A percentile compares a stretch with the other conserved stretches of the same genome.
Evolutionary conservation across 2,329 filamentous ascomycete species (phyloP).

Genomic region (Emericellopsis cladophorae): DNA sequence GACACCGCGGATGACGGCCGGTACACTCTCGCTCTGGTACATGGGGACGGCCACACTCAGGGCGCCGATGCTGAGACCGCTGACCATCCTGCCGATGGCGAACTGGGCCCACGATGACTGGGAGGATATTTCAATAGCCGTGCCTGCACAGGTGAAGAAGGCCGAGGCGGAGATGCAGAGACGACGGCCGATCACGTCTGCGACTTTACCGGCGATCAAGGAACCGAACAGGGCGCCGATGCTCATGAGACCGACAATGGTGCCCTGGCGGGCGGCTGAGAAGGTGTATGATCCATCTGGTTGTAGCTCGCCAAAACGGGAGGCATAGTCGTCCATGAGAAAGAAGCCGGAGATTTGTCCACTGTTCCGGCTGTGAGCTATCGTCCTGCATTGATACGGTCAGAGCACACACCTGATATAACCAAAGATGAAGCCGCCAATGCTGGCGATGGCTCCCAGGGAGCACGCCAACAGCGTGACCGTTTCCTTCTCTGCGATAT

Average conservation of each 20-base stretch:
- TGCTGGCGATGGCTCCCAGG: conserved; percentile 36
- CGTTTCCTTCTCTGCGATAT: conserved; percentile 8
- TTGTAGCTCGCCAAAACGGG: conserved; percentile 35
- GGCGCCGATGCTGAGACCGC: conserved; percentile 52
- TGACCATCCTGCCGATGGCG: conserved; percentile 51
- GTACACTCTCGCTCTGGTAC: conserved; percentile 56
- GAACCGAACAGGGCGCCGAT: conserved; percentile 48
- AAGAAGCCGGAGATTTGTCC: conserved; percentile 52
- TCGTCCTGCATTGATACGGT: neutral
- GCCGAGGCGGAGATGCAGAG: conserved; percentile 49
- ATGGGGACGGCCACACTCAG: conserved; percentile 53
- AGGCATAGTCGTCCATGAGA: conserved; percentile 41
- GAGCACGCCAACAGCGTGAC: conserved; percentile 29
- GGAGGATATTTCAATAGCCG: conserved; percentile 50
- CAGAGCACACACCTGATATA: conserved; percentile 32
- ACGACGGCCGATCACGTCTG: conserved; percentile 48
- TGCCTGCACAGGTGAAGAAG: conserved; percentile 51
- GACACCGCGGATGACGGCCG: conserved; percentile 49
- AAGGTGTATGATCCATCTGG: conserved; percentile 30
- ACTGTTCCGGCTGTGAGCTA: conserved; percentile 15
- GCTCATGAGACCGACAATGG: conserved; percentile 49
- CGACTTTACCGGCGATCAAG: conserved; percentile 44
- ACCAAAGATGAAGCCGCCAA: conserved; percentile 46
- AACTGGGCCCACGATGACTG: conserved; percentile 47
- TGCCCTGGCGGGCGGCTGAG: conserved; percentile 46